Conservation (phyloP, 179 eudicot genomes). For the Sideroxylon spinosum region DNA sequence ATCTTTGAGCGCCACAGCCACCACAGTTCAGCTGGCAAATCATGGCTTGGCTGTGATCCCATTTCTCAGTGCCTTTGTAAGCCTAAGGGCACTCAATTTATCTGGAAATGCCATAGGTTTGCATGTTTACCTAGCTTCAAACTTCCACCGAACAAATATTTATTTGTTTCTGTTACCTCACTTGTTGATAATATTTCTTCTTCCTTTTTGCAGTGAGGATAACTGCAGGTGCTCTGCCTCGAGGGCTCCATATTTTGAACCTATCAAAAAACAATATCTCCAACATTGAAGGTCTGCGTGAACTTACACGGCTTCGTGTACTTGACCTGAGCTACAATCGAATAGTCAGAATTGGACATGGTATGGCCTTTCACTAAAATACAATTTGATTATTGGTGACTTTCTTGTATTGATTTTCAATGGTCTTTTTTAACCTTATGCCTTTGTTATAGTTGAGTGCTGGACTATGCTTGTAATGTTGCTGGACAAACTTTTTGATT, state of each 20-base stretch:
- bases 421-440: not conserved
- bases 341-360: constrained; percentile 84
- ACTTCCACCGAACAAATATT: not conserved
- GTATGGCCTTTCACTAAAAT: constrained; percentile 36
- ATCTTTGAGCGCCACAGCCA: constrained; percentile 59
- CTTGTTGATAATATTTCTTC: not conserved
- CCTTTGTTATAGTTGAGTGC: not conserved
- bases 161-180: not conserved
- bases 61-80: constrained; percentile 74
- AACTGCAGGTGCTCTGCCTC: constrained; percentile 88
- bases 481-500: not conserved
- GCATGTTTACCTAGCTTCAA: constrained; percentile 13
- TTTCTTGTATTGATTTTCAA: constrained; percentile 5
- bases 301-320: constrained; percentile 83
- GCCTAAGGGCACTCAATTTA: constrained; percentile 74
- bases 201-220: constrained; percentile 54
- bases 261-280: constrained; percentile 80
- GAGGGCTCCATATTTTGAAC: constrained; percentile 81
- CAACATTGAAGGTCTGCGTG: constrained; percentile 80
- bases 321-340: constrained; percentile 91
- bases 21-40: constrained; percentile 73
- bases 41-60: constrained; percentile 88
- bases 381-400: not conserved
- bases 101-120: constrained; percentile 89
- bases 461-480: not conserved